Base-by-base conservation (phyloP, 163 green algal genomes). In the Chlorella variabilis region DNA sequence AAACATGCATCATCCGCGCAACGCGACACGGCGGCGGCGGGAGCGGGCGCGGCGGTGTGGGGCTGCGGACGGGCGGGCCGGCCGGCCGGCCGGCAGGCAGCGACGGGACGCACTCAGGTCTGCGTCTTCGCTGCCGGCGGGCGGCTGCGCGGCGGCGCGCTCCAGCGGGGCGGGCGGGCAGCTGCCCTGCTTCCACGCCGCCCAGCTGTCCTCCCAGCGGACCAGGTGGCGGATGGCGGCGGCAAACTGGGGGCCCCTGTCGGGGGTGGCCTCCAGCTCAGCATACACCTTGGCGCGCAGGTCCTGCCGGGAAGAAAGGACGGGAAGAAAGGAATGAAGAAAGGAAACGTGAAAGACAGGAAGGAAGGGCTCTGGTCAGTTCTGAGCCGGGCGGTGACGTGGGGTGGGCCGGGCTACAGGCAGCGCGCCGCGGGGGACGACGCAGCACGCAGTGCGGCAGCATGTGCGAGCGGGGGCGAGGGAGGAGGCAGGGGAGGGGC, bases 171-270 rank as follows among this genome's bases (percentile, higher is more conserved):
- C 87, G 38, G 62, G 23, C 5, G 79, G 86, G 78, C 86, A 86
- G 27, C 34, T 59, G 49, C 7, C 65, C 77, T 84, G 70, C 85
- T 93, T 93, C 89, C 89, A 93, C 0, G 80, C 54, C 69, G 86
- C 78, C 90, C 90, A 94, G 41, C 83, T 51, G 21, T 70, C 75
- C 71, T 94, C 90, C 27, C 77, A 65, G 31, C 66, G 54, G 58
- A 87, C 65, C n/a, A 92, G 63, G 49, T 71, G 49, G 33, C 76
- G 76, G 36, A 91, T 69, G 8, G 86, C 81, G 2, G 77, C 80
- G 0, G 83, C 77, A 82, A 94, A 92, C 34, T 86, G 61, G 5
- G 36, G 48, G 9, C 91, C 91, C 27, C 71, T 17, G 58, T 92
- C 86, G n/a, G 90, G 89, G 23, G 85, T 90, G 21, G 76, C 51